Percentiles rank a stretch among this genome's conserved stretches.
Conservation (phyloP, 495 filamentous ascomycete genomes). For the Neurospora sp. region DNA sequence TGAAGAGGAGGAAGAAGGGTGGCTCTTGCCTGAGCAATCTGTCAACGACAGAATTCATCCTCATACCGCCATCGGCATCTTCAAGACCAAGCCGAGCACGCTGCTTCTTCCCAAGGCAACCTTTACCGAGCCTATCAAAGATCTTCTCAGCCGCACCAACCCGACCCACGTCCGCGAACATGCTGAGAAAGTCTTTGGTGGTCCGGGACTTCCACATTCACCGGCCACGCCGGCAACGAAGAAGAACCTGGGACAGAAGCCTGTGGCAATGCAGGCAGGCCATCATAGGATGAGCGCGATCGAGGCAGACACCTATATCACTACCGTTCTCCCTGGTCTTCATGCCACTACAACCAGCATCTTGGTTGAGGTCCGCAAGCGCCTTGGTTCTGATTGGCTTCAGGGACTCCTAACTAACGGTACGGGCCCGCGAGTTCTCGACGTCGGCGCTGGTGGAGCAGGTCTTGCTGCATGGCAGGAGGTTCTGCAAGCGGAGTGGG, state of each 20-base stretch:
- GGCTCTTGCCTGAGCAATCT: background rate
- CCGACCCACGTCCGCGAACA: conserved; percentile 62
- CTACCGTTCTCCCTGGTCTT: conserved; percentile 67
- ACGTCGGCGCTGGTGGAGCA: conserved; percentile 78
- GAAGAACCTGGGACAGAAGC: conserved; percentile 46
- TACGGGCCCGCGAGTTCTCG: conserved; percentile 60
- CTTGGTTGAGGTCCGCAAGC: conserved; percentile 74
- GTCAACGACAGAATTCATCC: conserved; percentile 46
- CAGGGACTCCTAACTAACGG: conserved; percentile 55
- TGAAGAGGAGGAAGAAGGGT: conserved; percentile 10
- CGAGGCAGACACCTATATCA: conserved; percentile 75
- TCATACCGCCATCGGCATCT: conserved; percentile 52
- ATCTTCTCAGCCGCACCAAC: conserved; percentile 53
- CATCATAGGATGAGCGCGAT: conserved; percentile 70
- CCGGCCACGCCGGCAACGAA: conserved; percentile 28
- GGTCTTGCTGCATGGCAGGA: conserved; percentile 79
- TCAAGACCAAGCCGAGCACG: conserved; percentile 57
- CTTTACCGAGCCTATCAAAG: conserved; percentile 56
- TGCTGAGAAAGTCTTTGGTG: conserved; percentile 64
- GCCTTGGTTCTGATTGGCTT: conserved; percentile 74
- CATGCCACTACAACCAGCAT: conserved; percentile 66
- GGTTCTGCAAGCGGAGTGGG: conserved; percentile 69
- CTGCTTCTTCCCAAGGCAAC: conserved; percentile 54
- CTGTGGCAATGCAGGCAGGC: conserved; percentile 57
- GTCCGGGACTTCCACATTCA: conserved; percentile 61